phyloP scores from a whole-genome alignment of 2,329 filamentous ascomycete genomes.

The Colletotrichum sp. region DNA sequence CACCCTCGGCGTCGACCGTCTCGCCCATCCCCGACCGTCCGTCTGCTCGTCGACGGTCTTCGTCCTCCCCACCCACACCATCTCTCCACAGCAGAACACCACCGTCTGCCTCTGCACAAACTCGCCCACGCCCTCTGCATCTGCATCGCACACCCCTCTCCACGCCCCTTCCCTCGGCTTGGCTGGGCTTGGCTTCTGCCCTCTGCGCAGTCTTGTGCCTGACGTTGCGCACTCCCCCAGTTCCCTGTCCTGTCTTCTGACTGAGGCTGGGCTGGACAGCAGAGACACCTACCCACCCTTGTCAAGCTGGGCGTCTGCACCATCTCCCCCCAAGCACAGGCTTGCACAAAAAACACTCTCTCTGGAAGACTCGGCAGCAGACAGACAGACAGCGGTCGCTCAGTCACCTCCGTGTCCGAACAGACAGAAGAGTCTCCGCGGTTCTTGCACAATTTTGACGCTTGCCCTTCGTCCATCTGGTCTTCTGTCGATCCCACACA shows the following conservation, averaged over 20 bases:
- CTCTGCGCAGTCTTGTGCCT: slow-evolving; percentile 13
- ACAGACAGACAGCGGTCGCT: background rate
- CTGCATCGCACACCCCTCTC: background rate
- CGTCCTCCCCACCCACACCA: background rate
- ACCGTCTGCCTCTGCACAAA: background rate
- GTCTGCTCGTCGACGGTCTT: background rate
- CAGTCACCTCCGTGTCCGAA: background rate
- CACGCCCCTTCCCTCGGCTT: background rate
- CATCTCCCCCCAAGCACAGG: background rate
- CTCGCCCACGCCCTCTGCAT: background rate
- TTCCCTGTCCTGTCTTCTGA: slow-evolving; percentile 10
- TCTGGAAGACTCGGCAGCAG: background rate
- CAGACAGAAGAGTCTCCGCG: background rate
- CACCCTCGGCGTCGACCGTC: background rate
- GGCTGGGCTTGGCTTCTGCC: slow-evolving; percentile 7
- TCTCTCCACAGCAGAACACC: background rate
- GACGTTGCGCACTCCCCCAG: slow-evolving; percentile 2
- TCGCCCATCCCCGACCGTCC: background rate
- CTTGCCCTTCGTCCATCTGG: background rate
- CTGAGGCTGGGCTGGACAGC: background rate
- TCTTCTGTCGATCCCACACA: background rate
- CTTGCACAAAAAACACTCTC: background rate
- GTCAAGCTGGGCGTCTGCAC: background rate
- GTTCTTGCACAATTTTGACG: slow-evolving; percentile 5
- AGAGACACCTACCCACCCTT: background rate